A percentile compares a stretch with the other conserved stretches of the same genome.
These are phyloP conservation scores for Pythium rhizo-oryzae DNA, from an alignment of 352 stramenopile species.

Conservation along the genomic window DNA sequence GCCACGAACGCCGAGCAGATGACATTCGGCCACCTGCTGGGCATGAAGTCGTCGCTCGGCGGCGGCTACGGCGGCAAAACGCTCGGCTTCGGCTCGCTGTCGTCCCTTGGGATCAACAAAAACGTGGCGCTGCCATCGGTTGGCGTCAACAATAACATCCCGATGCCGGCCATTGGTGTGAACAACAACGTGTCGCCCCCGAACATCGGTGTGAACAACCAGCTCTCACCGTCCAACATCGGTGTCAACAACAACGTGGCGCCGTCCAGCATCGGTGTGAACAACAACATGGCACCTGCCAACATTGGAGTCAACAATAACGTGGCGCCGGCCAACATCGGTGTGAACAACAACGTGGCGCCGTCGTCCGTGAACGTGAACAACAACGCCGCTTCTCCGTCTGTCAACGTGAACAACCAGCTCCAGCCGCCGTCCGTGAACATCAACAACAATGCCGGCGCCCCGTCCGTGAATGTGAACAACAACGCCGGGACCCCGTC, in stretches of 20 bases:
- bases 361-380: constrained; percentile 4
- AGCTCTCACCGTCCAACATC: background rate
- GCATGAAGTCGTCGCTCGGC: background rate
- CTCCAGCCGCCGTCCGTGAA: background rate
- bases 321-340: background rate
- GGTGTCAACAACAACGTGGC: constrained; percentile 8
- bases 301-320: constrained; percentile 10
- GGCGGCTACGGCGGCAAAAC: constrained; percentile 1
- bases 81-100: constrained; percentile 1
- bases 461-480: constrained; percentile 9
- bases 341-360: constrained; percentile 2
- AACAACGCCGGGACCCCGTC: background rate
- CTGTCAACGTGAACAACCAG: constrained; percentile 4
- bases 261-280: background rate
- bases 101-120: constrained; percentile 5
- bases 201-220: constrained; percentile 14
- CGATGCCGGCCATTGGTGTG: background rate
- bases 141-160: constrained; percentile 16
- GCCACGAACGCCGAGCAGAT: constrained; percentile 12
- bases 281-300: background rate
- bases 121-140: constrained; percentile 1
- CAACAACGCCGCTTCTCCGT: background rate
- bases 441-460: constrained; percentile 7
- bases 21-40: constrained; percentile 12
- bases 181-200: constrained; percentile 7